Evolutionary conservation across 2,329 filamentous ascomycete species (phyloP).

Genomic region (Paraphoma chrysanthemicola): DNA sequence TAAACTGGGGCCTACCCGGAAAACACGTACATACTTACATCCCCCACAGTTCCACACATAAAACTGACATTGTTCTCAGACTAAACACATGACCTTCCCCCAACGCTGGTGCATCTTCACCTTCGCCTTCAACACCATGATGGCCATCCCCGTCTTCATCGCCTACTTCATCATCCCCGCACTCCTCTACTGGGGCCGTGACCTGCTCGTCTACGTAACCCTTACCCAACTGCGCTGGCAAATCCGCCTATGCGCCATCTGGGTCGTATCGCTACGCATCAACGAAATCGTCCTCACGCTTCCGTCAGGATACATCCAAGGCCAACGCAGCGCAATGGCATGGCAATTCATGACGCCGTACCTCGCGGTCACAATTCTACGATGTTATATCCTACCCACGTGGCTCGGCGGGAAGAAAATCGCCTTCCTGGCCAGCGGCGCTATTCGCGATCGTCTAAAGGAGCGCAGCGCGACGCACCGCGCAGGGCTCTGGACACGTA

Average conservation of each 20-base stretch:
- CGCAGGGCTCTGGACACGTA: conserved; percentile 2
- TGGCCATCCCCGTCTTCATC: conserved; percentile 8
- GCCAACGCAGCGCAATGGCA: conserved; percentile 8
- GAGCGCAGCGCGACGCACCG: not conserved
- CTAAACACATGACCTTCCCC: conserved; percentile 8
- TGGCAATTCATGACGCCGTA: conserved; percentile 11
- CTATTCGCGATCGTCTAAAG: conserved; percentile 1
- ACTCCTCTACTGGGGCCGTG: conserved; percentile 8
- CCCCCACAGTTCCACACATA: not conserved
- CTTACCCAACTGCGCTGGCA: conserved; percentile 6
- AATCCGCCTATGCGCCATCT: conserved; percentile 6
- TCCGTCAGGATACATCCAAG: conserved; percentile 6
- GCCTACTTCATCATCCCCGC: conserved; percentile 9
- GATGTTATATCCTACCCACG: conserved; percentile 5
- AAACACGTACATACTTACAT: not conserved
- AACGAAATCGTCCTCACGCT: conserved; percentile 8
- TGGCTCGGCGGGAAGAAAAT: conserved; percentile 5
- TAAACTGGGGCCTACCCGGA: conserved; percentile 5
- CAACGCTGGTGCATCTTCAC: conserved; percentile 10
- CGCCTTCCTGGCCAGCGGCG: conserved; percentile 2
- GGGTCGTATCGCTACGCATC: conserved; percentile 6
- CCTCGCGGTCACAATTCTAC: conserved; percentile 6
- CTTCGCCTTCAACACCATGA: conserved; percentile 8
- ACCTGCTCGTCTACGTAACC: conserved; percentile 5
- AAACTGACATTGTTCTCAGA: not conserved